Percentiles rank a stretch among this genome's conserved stretches.
Evolutionary conservation across 1,284 basidiomycete species (phyloP).

Genomic region (Moesziomyces parantarcticus): DNA sequence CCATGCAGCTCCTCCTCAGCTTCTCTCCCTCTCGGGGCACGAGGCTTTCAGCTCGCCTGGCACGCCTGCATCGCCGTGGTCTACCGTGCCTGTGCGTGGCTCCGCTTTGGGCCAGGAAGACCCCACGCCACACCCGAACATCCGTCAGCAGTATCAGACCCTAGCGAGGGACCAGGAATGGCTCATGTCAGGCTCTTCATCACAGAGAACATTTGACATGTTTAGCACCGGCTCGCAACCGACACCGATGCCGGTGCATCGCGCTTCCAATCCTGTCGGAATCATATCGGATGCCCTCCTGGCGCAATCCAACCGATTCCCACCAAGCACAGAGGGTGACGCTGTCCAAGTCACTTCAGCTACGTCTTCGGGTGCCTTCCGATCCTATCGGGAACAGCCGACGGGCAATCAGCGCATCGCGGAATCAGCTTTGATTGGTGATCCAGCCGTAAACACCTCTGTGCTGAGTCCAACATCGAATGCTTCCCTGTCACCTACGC

Average conservation of each 20-base stretch:
- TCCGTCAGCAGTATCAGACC: neutral
- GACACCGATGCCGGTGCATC: too few relatives aligned
- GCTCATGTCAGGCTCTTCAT: conserved; percentile 7
- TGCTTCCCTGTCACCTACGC: conserved; percentile 5
- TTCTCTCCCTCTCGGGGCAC: conserved; percentile 21
- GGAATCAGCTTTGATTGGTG: neutral
- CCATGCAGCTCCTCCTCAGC: neutral
- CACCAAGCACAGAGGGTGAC: neutral
- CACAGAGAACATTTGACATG: conserved; percentile 5
- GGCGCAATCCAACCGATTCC: too few relatives aligned
- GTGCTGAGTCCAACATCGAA: conserved; percentile 5
- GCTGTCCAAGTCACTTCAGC: neutral
- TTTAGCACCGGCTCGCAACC: neutral
- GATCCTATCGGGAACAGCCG: conserved; percentile 10
- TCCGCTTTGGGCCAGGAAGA: too few relatives aligned
- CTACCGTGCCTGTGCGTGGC: neutral
- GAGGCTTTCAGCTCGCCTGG: conserved; percentile 12
- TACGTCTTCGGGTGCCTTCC: neutral
- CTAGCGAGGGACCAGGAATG: conserved; percentile 8
- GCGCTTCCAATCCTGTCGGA: neutral
- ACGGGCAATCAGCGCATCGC: conserved; percentile 2
- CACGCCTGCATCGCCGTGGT: conserved; percentile 20
- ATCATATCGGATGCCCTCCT: neutral
- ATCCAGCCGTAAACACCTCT: neutral
- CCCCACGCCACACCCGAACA: too few relatives aligned